A percentile compares a stretch with the other conserved stretches of the same genome.
Evolutionary conservation across 2,329 filamentous ascomycete species (phyloP).

Genomic region (Talaromyces islandicus): DNA sequence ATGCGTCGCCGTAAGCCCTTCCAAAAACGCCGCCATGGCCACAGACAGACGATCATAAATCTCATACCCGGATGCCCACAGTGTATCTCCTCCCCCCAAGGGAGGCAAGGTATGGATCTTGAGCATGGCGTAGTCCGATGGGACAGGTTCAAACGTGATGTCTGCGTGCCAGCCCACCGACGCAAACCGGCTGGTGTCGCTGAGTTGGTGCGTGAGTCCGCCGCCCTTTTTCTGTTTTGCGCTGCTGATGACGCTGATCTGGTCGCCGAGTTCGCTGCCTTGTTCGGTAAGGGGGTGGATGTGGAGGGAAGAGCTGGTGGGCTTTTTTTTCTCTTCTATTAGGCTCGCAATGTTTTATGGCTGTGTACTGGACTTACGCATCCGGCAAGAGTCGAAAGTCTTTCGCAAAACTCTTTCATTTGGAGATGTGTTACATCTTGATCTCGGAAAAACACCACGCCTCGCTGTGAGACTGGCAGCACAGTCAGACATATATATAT

Average conservation of each 20-base stretch:
- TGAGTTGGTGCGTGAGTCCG: conserved; percentile 17
- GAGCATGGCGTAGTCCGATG: conserved; percentile 50
- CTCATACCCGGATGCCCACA: conserved; percentile 49
- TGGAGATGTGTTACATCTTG: conserved; percentile 42
- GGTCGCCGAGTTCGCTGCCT: conserved; percentile 48
- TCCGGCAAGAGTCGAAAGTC: conserved; percentile 39
- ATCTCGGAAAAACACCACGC: conserved; percentile 47
- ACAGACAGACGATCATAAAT: conserved; percentile 51
- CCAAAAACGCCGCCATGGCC: conserved; percentile 43
- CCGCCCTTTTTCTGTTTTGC: conserved; percentile 52
- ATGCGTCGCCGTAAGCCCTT: conserved; percentile 46
- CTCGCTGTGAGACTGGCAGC: conserved; percentile 38
- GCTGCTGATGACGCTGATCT: conserved; percentile 53
- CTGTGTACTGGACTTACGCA: conserved; percentile 22
- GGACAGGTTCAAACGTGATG: conserved; percentile 50
- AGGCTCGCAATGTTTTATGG: neutral
- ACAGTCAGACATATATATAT: neutral
- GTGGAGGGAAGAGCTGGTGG: conserved; percentile 46
- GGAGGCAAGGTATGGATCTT: conserved; percentile 44
- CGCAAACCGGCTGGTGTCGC: conserved; percentile 5
- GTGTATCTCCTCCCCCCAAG: conserved; percentile 43
- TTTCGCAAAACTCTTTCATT: conserved; percentile 43
- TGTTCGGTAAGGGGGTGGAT: conserved; percentile 52
- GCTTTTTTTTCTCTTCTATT: conserved; percentile 21
- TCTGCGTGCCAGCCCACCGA: conserved; percentile 44